Conservation (phyloP, 352 stramenopile species). For the Phytopythium sindhum region DNA sequence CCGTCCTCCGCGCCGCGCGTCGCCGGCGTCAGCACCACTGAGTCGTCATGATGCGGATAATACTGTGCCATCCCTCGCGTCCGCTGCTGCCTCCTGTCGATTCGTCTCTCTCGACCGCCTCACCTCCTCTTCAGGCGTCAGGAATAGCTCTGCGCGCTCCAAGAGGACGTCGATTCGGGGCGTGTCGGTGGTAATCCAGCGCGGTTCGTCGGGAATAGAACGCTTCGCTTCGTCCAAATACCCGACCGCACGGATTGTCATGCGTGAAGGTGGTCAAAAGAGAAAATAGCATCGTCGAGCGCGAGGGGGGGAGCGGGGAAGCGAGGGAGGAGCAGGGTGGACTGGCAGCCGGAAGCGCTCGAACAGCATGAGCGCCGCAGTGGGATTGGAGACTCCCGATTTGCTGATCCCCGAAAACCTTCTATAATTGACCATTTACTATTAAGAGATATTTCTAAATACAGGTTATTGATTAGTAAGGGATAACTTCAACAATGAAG, state of each 20-base stretch:
- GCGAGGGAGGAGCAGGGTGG: neutral
- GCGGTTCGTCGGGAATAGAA: neutral
- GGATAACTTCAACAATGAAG: neutral
- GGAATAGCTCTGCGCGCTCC: neutral
- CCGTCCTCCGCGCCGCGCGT: neutral
- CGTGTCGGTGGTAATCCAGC: neutral
- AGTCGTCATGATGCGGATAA: neutral
- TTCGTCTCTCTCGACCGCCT: too few species aligned
- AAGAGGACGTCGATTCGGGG: neutral
- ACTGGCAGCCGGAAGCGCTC: conserved; percentile 6
- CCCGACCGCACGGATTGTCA: neutral
- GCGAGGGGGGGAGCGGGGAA: neutral
- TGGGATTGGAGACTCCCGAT: neutral
- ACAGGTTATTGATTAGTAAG: neutral
- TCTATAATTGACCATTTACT: neutral
- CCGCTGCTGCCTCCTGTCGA: neutral
- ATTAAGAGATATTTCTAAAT: neutral
- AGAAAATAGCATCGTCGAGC: neutral
- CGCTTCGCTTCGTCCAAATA: neutral
- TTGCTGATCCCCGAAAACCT: neutral
- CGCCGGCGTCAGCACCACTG: conserved; percentile 4
- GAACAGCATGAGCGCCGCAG: conserved; percentile 6
- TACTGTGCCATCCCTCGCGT: neutral
- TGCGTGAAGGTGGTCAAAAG: neutral
- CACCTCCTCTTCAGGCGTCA: too few species aligned